These are phyloP conservation scores for Mortierella polycephala DNA, from an alignment of 371 early-diverging fungal species.

Conservation along the genomic window DNA sequence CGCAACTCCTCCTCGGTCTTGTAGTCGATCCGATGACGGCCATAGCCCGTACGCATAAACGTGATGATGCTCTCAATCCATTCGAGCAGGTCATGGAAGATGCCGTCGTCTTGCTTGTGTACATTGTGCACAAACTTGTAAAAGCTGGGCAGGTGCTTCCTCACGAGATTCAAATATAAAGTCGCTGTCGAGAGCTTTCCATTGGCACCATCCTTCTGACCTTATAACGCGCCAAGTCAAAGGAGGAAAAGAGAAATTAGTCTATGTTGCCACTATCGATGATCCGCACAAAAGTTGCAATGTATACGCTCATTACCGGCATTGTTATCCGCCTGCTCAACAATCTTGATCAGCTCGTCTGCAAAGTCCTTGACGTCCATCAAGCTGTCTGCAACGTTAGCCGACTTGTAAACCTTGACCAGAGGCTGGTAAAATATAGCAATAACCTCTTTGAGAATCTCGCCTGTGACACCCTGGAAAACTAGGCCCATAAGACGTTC, in stretches of 20 bases:
- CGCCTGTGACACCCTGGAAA: constrained; percentile 73
- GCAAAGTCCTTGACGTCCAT: constrained; percentile 66
- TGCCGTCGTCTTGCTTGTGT: constrained; percentile 62
- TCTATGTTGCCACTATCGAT: neutral
- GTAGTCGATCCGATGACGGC: constrained; percentile 14
- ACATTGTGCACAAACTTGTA: constrained; percentile 72
- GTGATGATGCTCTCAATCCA: constrained; percentile 57
- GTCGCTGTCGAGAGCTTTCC: constrained; percentile 38
- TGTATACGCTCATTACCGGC: constrained; percentile 25
- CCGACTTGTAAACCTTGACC: constrained; percentile 73
- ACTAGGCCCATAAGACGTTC: constrained; percentile 65
- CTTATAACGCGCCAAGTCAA: neutral
- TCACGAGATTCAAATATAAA: constrained; percentile 58
- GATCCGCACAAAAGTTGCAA: too few species aligned
- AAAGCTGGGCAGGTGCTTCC: constrained; percentile 65
- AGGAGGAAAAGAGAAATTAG: neutral
- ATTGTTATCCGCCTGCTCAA: constrained; percentile 58
- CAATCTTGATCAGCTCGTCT: constrained; percentile 67
- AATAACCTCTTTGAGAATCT: constrained; percentile 70
- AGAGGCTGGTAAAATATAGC: constrained; percentile 74
- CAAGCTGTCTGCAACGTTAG: constrained; percentile 71
- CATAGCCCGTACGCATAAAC: constrained; percentile 51
- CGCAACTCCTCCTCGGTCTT: constrained; percentile 36
- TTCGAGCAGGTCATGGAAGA: constrained; percentile 55
- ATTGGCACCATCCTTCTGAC: constrained; percentile 17